phyloP scores from a whole-genome alignment of 2,329 filamentous ascomycete genomes.

The Calonectria hongkongensis region DNA sequence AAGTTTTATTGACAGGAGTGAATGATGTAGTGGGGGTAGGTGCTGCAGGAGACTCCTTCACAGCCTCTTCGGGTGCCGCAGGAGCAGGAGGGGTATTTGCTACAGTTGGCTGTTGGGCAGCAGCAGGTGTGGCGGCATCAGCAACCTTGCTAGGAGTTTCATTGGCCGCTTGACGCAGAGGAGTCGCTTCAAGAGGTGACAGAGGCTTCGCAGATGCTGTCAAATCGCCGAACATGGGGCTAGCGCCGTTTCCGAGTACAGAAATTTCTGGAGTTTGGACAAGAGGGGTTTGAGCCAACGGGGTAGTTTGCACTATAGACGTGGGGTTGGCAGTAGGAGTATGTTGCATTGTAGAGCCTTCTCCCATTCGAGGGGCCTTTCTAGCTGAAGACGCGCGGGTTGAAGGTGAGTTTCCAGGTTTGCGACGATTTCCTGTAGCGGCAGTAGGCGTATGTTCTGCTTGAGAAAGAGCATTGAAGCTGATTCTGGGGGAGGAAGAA shows the following conservation, averaged over 20 bases:
- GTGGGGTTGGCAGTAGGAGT: slow-evolving; percentile 32
- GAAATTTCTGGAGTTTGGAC: slow-evolving; percentile 24
- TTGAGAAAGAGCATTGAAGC: slow-evolving; percentile 34
- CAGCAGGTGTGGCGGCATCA: slow-evolving; percentile 12
- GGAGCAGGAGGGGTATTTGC: slow-evolving; percentile 6
- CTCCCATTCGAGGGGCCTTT: slow-evolving; percentile 13
- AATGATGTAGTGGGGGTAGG: slow-evolving; percentile 49
- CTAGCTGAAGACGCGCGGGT: background rate
- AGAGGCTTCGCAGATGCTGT: slow-evolving; percentile 26
- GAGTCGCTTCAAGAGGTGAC: slow-evolving; percentile 14
- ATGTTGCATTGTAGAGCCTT: background rate
- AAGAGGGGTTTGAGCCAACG: slow-evolving; percentile 1
- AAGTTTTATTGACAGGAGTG: slow-evolving; percentile 53
- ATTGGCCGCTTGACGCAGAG: background rate
- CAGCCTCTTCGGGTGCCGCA: background rate
- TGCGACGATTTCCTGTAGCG: background rate
- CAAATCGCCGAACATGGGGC: slow-evolving; percentile 15
- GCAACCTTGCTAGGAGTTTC: slow-evolving; percentile 23
- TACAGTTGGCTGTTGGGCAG: background rate
- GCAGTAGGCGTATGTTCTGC: background rate
- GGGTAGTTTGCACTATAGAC: background rate
- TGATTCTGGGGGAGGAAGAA: slow-evolving; percentile 51
- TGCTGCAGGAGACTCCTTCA: slow-evolving; percentile 27
- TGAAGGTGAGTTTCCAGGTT: background rate
- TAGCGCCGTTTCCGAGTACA: background rate